Evolutionary conservation across 2,329 filamentous ascomycete species (phyloP).

Genomic region (Aspergillus quadrilineatus): DNA sequence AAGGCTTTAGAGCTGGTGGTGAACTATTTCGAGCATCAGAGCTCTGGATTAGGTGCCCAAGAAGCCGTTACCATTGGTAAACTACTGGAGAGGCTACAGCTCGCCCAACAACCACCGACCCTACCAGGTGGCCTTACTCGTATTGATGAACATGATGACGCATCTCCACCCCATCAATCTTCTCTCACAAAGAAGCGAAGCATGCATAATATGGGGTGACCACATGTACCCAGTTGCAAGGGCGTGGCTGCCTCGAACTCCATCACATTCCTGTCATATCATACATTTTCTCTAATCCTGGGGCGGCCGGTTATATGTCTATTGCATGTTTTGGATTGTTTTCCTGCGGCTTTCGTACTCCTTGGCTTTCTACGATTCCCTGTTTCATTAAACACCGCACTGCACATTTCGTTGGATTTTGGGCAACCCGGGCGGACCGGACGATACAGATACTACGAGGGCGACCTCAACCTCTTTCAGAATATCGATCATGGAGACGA

Average conservation of each 20-base stretch:
- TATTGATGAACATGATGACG: constrained; percentile 45
- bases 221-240: not conserved
- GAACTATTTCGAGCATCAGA: constrained; percentile 73
- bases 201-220: constrained; percentile 43
- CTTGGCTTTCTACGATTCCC: constrained; percentile 12
- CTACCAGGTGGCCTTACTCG: constrained; percentile 46
- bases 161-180: constrained; percentile 26
- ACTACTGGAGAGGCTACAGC: constrained; percentile 79
- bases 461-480: constrained; percentile 18
- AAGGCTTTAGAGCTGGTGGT: constrained; percentile 78
- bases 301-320: constrained; percentile 15
- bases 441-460: constrained; percentile 21
- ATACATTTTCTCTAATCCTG: constrained; percentile 7
- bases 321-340: constrained; percentile 16
- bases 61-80: constrained; percentile 78
- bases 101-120: constrained; percentile 54
- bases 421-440: constrained; percentile 8
- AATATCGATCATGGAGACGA: constrained; percentile 4
- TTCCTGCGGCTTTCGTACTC: not conserved
- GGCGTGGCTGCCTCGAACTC: not conserved
- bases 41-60: constrained; percentile 68
- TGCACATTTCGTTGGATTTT: constrained; percentile 9
- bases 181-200: constrained; percentile 47
- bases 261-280: not conserved
- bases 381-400: constrained; percentile 17